Conservation (phyloP, 768 basidiomycete genomes). For the Calocybe cyanea region DNA sequence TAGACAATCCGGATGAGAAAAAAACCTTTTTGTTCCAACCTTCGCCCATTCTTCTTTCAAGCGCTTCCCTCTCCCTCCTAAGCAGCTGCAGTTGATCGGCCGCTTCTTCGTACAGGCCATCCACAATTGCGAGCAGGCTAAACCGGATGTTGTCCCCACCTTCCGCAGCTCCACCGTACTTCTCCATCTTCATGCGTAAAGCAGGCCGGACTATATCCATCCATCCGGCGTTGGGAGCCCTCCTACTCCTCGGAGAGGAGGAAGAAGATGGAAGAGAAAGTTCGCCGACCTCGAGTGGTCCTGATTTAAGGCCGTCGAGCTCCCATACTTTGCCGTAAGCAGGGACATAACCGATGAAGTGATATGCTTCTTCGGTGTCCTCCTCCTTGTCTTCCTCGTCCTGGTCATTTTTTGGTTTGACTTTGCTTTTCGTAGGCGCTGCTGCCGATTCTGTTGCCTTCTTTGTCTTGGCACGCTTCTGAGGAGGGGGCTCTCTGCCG, state of each 20-base stretch:
- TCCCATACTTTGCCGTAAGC: slow-evolving; percentile 67
- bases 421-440: slow-evolving; percentile 19
- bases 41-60: slow-evolving; percentile 42
- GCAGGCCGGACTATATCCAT: slow-evolving; percentile 61
- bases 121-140: slow-evolving; percentile 59
- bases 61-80: slow-evolving; percentile 39
- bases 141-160: slow-evolving; percentile 50
- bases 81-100: slow-evolving; percentile 53
- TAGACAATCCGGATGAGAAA: no score
- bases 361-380: slow-evolving; percentile 35
- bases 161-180: slow-evolving; percentile 43
- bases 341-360: slow-evolving; percentile 66
- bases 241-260: not conserved
- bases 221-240: slow-evolving; percentile 34
- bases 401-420: slow-evolving; percentile 14
- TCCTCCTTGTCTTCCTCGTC: slow-evolving; percentile 17
- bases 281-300: slow-evolving; percentile 62
- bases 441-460: no score
- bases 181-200: slow-evolving; percentile 57
- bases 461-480: slow-evolving; percentile 31
- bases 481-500: slow-evolving; percentile 29
- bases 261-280: slow-evolving; percentile 23
- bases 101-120: slow-evolving; percentile 41
- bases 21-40: slow-evolving; percentile 37
- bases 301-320: slow-evolving; percentile 60